Conservation (phyloP, 768 basidiomycete species). For the Podaxis rugospora region DNA sequence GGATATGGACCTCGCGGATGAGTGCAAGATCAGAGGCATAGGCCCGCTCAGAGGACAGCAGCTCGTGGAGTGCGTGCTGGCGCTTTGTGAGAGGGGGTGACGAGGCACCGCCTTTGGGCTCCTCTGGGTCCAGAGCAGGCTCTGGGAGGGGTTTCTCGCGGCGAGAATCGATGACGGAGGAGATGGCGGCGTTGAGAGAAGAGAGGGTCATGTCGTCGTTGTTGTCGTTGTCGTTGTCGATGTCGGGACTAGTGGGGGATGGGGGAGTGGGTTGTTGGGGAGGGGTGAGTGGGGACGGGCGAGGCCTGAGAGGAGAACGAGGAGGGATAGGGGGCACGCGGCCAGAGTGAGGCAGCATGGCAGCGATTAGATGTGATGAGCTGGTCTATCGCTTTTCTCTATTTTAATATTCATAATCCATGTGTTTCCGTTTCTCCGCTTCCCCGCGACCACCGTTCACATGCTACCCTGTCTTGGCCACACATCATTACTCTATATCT, state of each 20-base stretch:
- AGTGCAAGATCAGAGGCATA: slow-evolving; percentile 83
- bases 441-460: not conserved
- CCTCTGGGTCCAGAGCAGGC: slow-evolving; percentile 6
- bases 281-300: slow-evolving; percentile 2
- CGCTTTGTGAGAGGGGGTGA: slow-evolving; percentile 53
- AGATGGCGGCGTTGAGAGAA: slow-evolving; percentile 13
- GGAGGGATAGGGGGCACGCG: slow-evolving; percentile 24
- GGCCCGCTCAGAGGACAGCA: slow-evolving; percentile 74
- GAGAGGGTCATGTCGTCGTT: slow-evolving; percentile 7
- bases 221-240: slow-evolving; percentile 10
- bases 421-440: not conserved
- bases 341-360: slow-evolving; percentile 3
- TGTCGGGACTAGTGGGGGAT: slow-evolving; percentile 10
- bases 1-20: slow-evolving; percentile 74
- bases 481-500: not conserved
- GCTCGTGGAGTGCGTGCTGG: slow-evolving; percentile 70
- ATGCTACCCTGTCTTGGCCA: not conserved
- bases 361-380: not conserved
- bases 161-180: slow-evolving; percentile 11
- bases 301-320: slow-evolving; percentile 34
- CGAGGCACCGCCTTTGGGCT: slow-evolving; percentile 17
- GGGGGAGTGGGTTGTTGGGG: slow-evolving; percentile 22
- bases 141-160: slow-evolving; percentile 18
- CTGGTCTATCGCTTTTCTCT: not conserved
- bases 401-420: not conserved